Percentiles rank a stretch among this genome's conserved stretches.
phyloP scores from a whole-genome alignment of 2,329 filamentous ascomycete genomes.

The Drechslera avenae region DNA sequence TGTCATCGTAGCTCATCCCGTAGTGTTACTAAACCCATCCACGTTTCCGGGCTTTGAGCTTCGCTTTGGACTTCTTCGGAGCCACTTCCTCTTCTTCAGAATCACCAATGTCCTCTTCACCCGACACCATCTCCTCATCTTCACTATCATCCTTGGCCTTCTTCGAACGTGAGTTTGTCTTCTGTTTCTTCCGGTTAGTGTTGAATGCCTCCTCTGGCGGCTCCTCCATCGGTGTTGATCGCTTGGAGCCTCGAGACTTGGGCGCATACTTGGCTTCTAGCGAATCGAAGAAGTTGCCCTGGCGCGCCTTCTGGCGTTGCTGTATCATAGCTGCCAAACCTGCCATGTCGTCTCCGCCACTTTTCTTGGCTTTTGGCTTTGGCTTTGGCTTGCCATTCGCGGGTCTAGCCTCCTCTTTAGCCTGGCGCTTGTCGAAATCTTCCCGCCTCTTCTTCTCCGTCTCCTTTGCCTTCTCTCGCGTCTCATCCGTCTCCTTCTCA shows the following conservation, averaged over 20 bases:
- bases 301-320: slow-evolving; percentile 42
- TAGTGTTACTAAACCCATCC: slow-evolving; percentile 20
- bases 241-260: slow-evolving; percentile 53
- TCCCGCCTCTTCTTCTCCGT: slow-evolving; percentile 45
- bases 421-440: slow-evolving; percentile 56
- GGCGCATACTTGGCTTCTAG: slow-evolving; percentile 45
- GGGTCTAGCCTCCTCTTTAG: slow-evolving; percentile 62
- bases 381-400: slow-evolving; percentile 36
- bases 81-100: slow-evolving; percentile 32
- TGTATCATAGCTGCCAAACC: slow-evolving; percentile 47
- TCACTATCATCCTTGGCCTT: slow-evolving; percentile 27
- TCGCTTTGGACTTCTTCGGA: slow-evolving; percentile 27
- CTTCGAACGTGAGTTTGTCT: slow-evolving; percentile 20
- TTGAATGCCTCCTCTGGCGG: slow-evolving; percentile 67
- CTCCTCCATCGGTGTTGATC: slow-evolving; percentile 54
- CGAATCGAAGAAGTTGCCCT: slow-evolving; percentile 43
- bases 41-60: slow-evolving; percentile 19
- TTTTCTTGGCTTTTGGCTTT: slow-evolving; percentile 54
- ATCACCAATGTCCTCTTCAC: slow-evolving; percentile 33
- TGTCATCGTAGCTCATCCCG: not conserved
- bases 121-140: slow-evolving; percentile 28
- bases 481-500: slow-evolving; percentile 62
- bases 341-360: slow-evolving; percentile 40
- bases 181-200: slow-evolving; percentile 42
- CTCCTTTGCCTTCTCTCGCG: slow-evolving; percentile 38